Conservation (phyloP, 805 yeast genomes). For the Schwanniomyces yamadae region DNA sequence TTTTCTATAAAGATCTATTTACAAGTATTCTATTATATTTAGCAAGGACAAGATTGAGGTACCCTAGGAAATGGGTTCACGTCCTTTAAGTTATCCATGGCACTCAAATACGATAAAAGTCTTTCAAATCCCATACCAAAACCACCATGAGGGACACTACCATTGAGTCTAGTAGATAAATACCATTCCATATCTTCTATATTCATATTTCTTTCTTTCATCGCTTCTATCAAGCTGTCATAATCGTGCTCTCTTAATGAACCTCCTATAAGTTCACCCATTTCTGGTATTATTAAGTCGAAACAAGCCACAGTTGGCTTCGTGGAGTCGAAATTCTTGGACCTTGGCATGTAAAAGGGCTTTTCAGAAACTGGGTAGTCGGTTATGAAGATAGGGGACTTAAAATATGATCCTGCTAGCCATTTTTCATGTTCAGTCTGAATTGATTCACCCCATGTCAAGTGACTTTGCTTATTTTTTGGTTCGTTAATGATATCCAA, state of each 20-base stretch:
- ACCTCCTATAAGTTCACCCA: slow-evolving; percentile 95
- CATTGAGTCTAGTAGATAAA: slow-evolving; percentile 66
- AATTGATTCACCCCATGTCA: slow-evolving; percentile 69
- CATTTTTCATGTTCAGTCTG: slow-evolving; percentile 89
- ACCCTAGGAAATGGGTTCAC: slow-evolving; percentile 85
- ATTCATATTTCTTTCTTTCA: slow-evolving; percentile 57
- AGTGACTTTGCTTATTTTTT: slow-evolving; percentile 27
- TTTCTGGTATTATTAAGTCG: slow-evolving; percentile 83
- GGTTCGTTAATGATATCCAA: slow-evolving; percentile 47
- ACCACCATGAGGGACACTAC: slow-evolving; percentile 93
- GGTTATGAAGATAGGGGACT: slow-evolving; percentile 82
- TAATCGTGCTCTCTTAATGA: slow-evolving; percentile 80
- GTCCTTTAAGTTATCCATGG: slow-evolving; percentile 79
- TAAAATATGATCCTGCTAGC: slow-evolving; percentile 68
- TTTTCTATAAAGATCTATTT: background rate
- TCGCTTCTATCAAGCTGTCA: slow-evolving; percentile 45
- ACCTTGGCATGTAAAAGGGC: slow-evolving; percentile 87
- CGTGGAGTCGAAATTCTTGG: slow-evolving; percentile 29
- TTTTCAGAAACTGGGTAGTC: slow-evolving; percentile 79
- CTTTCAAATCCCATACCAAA: slow-evolving; percentile 96
- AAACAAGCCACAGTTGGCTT: slow-evolving; percentile 78
- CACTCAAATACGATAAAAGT: slow-evolving; percentile 67
- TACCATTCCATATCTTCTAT: slow-evolving; percentile 75
- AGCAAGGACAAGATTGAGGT: slow-evolving; percentile 41
- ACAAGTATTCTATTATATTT: slow-evolving; percentile 6